Evolutionary conservation across 1,284 basidiomycete species (phyloP).

Genomic region (Abortiporus biennis): DNA sequence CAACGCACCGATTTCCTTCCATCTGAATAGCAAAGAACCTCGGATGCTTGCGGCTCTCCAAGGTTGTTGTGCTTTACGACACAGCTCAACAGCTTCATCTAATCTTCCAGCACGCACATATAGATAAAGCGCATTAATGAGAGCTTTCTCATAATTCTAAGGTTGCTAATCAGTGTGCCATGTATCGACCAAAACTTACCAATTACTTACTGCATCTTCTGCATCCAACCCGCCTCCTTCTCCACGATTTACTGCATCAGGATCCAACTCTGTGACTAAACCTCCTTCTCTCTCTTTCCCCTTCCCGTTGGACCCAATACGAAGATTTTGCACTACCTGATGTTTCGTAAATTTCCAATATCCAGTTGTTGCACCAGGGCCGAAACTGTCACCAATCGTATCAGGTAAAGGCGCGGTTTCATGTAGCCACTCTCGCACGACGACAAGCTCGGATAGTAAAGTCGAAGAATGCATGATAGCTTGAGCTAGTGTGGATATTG

Average conservation of each 20-base stretch:
- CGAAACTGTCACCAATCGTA: too few relatives aligned
- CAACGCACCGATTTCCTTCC: constrained; percentile 57
- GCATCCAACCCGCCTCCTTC: constrained; percentile 52
- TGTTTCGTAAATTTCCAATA: constrained; percentile 82
- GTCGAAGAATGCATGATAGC: constrained; percentile 59
- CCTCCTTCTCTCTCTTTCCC: constrained; percentile 32
- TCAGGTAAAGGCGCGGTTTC: constrained; percentile 48
- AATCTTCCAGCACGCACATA: constrained; percentile 79
- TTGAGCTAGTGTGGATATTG: constrained; percentile 67
- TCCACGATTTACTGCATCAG: constrained; percentile 53
- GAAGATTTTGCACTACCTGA: constrained; percentile 55
- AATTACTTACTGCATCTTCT: constrained; percentile 61
- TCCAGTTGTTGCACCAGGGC: constrained; percentile 66
- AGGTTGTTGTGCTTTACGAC: constrained; percentile 79
- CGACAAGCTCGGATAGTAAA: constrained; percentile 68
- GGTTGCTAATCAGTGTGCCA: background rate
- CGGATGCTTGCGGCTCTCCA: constrained; percentile 88
- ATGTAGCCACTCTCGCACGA: constrained; percentile 80
- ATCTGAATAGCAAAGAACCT: constrained; percentile 72
- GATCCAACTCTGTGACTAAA: constrained; percentile 63
- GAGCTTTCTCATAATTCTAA: constrained; percentile 72
- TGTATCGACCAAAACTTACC: background rate
- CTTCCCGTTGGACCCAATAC: constrained; percentile 49
- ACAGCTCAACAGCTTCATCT: constrained; percentile 80
- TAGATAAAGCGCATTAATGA: constrained; percentile 71